Base-by-base conservation (phyloP, 176 grass and related monocot species). In the Eragrostis curvula region DNA sequence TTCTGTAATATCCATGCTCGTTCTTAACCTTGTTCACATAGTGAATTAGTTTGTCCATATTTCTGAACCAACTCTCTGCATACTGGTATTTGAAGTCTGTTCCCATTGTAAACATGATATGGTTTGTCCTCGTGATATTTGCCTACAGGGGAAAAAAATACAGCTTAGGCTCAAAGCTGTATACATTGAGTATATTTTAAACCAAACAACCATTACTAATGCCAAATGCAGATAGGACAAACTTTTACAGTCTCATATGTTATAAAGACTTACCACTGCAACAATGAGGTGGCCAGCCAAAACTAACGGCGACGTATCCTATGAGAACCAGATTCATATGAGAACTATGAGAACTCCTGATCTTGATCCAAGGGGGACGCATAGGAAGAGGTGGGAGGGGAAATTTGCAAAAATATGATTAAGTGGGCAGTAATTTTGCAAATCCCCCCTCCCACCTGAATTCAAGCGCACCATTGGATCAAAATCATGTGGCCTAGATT, bases 11-110 rank as follows among this genome's bases (percentile, higher is more conserved):
- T 74, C 29, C 41, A 70, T 64, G 53, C 45, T 62, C 64, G 88
- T 89, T 21, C 44, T 67, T 86, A 81, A 98, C 95, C 90, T 93
- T 94, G 81, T 98, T 98, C 66, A 95, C 92, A 83, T 95, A 98
- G 72, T 98, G 90, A 90, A 98, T 98, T 55, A 98, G 78, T 79
- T 95, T 98, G 88, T 98, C 95, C 86, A 98, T 81, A 74, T 98
- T 91, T 77, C 95, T 92, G 79, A 98, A 98, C 95, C 95, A 98
- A 69, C 88, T 93, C 80, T 87, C 93, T 51, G 95, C 92, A 20
- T 98, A 98, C 88, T 98, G 95, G 81, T 98, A 98, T 83, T 98
- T 98, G 86, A 98, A 98, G 76, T 98, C 95, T 85, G 95, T 98
- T 59, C 95, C 95, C 95, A 98, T 98, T 29, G 95, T 98, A 89